Percentiles rank a stretch among this genome's conserved stretches.
Conservation (phyloP, 352 stramenopile genomes). For the Phytophthora rubi region DNA sequence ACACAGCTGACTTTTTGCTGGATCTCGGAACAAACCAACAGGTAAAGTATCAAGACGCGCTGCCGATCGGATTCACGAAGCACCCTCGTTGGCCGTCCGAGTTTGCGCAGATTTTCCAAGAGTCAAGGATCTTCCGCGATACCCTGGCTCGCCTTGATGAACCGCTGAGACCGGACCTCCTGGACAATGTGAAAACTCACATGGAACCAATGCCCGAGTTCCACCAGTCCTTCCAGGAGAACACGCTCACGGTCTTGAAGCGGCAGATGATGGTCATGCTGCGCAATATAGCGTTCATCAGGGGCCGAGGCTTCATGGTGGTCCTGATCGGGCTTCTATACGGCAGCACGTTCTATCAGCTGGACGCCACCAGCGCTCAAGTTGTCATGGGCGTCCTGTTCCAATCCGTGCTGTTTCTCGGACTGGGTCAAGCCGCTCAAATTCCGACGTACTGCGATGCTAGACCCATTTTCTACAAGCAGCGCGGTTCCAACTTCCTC, state of each 20-base stretch:
- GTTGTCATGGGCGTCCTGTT: conserved; percentile 80
- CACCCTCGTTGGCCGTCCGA: conserved; percentile 15
- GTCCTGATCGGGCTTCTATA: conserved; percentile 52
- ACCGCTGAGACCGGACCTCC: conserved; percentile 87
- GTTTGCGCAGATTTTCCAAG: conserved; percentile 31
- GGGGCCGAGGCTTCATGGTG: conserved; percentile 39
- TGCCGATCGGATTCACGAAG: conserved; percentile 8
- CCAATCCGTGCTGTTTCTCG: conserved; percentile 72
- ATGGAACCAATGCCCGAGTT: conserved; percentile 65
- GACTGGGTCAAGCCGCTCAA: conserved; percentile 68
- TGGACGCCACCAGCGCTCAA: conserved; percentile 35
- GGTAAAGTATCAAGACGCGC: conserved; percentile 31
- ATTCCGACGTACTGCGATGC: conserved; percentile 73
- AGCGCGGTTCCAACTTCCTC: conserved; percentile 76
- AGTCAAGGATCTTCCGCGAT: conserved; percentile 27
- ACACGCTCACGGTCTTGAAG: conserved; percentile 23
- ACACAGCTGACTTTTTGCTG: conserved; percentile 54
- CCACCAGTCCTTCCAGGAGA: conserved; percentile 28
- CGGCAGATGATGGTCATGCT: conserved; percentile 64
- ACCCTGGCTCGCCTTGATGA: conserved; percentile 79
- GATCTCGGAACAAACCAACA: conserved; percentile 57
- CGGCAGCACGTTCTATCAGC: conserved; percentile 43
- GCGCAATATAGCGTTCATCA: conserved; percentile 47
- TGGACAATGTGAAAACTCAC: conserved; percentile 73
- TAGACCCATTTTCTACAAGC: conserved; percentile 78